Evolutionary conservation across 78 protist genomes (phyloP).

Genomic region (Dictyostelium citrinum): DNA sequence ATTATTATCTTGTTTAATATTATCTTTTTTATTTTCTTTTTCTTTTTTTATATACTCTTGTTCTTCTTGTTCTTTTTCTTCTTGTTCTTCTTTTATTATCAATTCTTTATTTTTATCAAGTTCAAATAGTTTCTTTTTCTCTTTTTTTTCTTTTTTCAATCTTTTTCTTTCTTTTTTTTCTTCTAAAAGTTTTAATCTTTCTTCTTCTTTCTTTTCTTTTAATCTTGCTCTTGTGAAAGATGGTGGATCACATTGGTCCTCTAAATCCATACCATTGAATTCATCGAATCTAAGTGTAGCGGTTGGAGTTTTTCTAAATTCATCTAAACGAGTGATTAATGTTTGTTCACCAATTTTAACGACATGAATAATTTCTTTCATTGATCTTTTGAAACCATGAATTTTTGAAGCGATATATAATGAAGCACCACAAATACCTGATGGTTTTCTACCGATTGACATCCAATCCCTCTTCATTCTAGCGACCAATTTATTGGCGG

Average conservation of each 20-base stretch:
- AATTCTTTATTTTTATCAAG: neutral
- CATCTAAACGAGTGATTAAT: slow-evolving; percentile 76
- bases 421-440: slow-evolving; percentile 96
- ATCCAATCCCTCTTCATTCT: slow-evolving; percentile 98
- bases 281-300: slow-evolving; percentile 50
- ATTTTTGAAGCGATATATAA: slow-evolving; percentile 95
- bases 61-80: neutral
- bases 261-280: slow-evolving; percentile 75
- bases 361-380: slow-evolving; percentile 82
- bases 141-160: neutral
- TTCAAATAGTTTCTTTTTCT: neutral
- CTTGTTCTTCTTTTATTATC: neutral
- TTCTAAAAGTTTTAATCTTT: neutral
- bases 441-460: slow-evolving; percentile 92
- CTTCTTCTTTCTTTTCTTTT: neutral
- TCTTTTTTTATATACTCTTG: neutral
- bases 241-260: slow-evolving; percentile 88
- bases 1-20: neutral
- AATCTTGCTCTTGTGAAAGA: slow-evolving; percentile 48
- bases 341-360: slow-evolving; percentile 93
- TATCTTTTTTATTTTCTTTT: neutral
- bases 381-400: slow-evolving; percentile 92
- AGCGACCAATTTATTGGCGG: slow-evolving; percentile 90
- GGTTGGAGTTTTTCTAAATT: slow-evolving; percentile 53
- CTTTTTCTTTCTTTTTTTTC: neutral